Base-by-base conservation (phyloP, 306 rosid genomes). In the Quercus agrifolia region DNA sequence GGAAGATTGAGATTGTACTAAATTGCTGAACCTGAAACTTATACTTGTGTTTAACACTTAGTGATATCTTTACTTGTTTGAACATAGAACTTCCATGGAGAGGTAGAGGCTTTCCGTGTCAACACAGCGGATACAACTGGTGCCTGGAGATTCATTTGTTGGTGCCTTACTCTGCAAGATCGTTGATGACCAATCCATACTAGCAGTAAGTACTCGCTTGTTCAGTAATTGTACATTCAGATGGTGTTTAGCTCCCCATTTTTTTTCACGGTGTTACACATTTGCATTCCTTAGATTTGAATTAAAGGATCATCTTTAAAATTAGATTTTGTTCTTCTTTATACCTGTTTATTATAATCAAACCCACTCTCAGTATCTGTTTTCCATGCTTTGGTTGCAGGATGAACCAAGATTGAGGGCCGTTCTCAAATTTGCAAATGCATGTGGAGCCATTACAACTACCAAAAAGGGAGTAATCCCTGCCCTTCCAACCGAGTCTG, bases 361-460 rank as follows among this genome's bases (percentile, higher is more conserved):
- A 7, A 67, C 27, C 49, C 17, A 67, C 33, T 35, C n/a, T 74
- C 51, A 58, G 1, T 19, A 0, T 10, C 2, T 25, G 12, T 11
- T 11, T 30, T 54, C 28, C 18, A 46, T 59, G 11, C 20, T 1
- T 35, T 67, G 49, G 74, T 20, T 35, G 41, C 90, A 94, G 98
- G 97, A 93, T 64, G 99, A 95, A 77, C 44, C 77, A 64, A 89
- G 88, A 71, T 51, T 94, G 83, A 90, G 89, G 81, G 82, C 57
- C 56, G 85, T 92, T 4, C 81, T 94, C 28, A 89, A 63, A 83
- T 94, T 82, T 77, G 85, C 98, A 27, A 94, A 92, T 82, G 98
- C 96, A 55, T 87, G 94, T 81, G 98, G 98, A 86, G 98, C 98
- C 74, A 94, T 94, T 72, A 94, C 98, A 55, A 92, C 98, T 8